These are phyloP conservation scores for Tylopilus cervinicoccineus DNA, from an alignment of 768 basidiomycete genomes.

Conservation along the genomic window DNA sequence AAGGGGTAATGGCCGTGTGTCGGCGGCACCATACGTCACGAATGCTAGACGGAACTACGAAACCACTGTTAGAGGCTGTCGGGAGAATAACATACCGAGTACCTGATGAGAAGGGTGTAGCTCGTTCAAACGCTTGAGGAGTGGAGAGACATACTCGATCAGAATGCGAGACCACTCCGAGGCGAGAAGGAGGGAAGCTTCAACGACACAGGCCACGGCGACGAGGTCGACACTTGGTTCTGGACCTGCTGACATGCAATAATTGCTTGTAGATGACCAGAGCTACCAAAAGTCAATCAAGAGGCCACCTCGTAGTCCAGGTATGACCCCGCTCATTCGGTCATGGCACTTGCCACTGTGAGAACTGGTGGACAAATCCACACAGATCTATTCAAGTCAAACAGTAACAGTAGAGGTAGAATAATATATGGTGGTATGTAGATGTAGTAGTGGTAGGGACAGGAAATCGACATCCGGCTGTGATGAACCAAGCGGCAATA, in stretches of 20 bases:
- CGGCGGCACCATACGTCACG: slow-evolving; percentile 60
- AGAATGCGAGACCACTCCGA: slow-evolving; percentile 49
- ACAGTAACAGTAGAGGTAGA: slow-evolving; percentile 3
- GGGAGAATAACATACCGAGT: slow-evolving; percentile 2
- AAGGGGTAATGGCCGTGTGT: slow-evolving; percentile 51
- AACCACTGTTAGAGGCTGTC: not conserved
- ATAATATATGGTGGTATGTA: slow-evolving; percentile 18
- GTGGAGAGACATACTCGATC: slow-evolving; percentile 44
- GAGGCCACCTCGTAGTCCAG: not conserved
- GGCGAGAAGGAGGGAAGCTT: slow-evolving; percentile 53
- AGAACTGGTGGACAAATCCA: slow-evolving; percentile 1
- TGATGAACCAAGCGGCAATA: not conserved
- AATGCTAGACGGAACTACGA: slow-evolving; percentile 45
- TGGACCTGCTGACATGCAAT: slow-evolving; percentile 17
- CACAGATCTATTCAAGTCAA: slow-evolving; percentile 12
- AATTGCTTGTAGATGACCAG: not conserved
- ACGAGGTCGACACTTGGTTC: slow-evolving; percentile 29
- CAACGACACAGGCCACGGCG: slow-evolving; percentile 57
- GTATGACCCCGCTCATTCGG: not conserved
- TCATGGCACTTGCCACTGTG: not conserved
- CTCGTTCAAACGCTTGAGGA: slow-evolving; percentile 52
- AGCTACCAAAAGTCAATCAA: not conserved
- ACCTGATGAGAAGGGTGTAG: slow-evolving; percentile 38
- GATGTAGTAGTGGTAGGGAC: slow-evolving; percentile 9
- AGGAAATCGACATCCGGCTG: not conserved